These are phyloP conservation scores for Colletotrichum sp. DNA, from an alignment of 2,329 filamentous ascomycete species.

Conservation along the genomic window DNA sequence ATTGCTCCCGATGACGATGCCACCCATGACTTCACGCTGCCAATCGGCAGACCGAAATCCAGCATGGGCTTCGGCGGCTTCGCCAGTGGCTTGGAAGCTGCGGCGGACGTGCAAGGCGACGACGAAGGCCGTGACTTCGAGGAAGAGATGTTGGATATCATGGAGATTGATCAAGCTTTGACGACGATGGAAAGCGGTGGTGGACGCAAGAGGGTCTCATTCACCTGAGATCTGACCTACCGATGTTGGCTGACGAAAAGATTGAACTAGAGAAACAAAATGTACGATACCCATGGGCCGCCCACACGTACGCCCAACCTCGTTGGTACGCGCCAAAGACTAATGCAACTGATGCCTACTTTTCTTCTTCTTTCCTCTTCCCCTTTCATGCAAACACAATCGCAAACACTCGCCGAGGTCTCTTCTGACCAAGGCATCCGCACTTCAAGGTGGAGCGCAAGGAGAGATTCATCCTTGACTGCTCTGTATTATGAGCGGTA, in stretches of 20 bases:
- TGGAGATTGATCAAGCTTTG: conserved; percentile 68
- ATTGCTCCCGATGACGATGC: conserved; percentile 10
- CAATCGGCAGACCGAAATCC: conserved; percentile 34
- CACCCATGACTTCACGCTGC: conserved; percentile 25
- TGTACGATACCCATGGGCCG: conserved; percentile 44
- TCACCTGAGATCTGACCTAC: conserved; percentile 37
- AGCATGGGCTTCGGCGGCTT: conserved; percentile 60
- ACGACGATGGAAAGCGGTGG: conserved; percentile 58
- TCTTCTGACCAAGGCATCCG: conserved; percentile 45
- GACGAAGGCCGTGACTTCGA: conserved; percentile 60
- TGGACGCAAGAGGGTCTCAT: conserved; percentile 58
- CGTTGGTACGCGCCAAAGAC: not conserved
- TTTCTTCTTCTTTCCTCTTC: not conserved
- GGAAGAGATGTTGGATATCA: conserved; percentile 67
- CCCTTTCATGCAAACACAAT: not conserved
- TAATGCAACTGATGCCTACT: conserved; percentile 10
- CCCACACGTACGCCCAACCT: not conserved
- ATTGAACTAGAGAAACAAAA: conserved; percentile 20
- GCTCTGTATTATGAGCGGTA: conserved; percentile 81
- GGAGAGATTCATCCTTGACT: conserved; percentile 76
- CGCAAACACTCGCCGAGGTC: not conserved
- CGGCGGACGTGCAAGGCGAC: conserved; percentile 57
- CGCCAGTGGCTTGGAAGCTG: conserved; percentile 53
- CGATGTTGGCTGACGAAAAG: conserved; percentile 19
- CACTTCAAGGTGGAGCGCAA: conserved; percentile 79